Conservation (phyloP, 2,329 filamentous ascomycete genomes). For the Bipolaris zeicola region DNA sequence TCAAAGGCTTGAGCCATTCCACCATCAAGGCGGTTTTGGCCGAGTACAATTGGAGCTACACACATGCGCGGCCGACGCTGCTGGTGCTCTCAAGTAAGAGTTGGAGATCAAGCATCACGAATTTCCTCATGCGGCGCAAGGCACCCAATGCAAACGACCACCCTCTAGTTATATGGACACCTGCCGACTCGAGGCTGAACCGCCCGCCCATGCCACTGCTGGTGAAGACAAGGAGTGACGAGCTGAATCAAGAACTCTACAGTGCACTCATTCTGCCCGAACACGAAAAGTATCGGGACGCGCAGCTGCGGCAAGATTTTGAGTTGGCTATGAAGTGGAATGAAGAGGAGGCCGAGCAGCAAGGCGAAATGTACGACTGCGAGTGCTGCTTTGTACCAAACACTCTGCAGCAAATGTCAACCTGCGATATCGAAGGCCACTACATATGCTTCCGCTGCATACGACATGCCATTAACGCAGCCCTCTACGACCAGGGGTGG, state of each 20-base stretch:
- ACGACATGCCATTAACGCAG: constrained; percentile 79
- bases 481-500: constrained; percentile 93
- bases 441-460: constrained; percentile 84
- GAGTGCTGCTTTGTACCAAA: constrained; percentile 76
- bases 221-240: constrained; percentile 66
- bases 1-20: constrained; percentile 73
- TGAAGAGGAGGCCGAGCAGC: constrained; percentile 55
- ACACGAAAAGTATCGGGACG: constrained; percentile 46
- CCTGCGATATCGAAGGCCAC: constrained; percentile 72
- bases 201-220: constrained; percentile 65
- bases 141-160: constrained; percentile 59
- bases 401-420: constrained; percentile 74
- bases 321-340: constrained; percentile 54
- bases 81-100: constrained; percentile 72
- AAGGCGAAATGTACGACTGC: constrained; percentile 66
- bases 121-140: constrained; percentile 71
- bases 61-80: constrained; percentile 71
- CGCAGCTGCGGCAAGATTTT: constrained; percentile 49
- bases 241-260: constrained; percentile 58
- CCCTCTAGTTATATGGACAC: constrained; percentile 67
- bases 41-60: constrained; percentile 80
- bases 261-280: constrained; percentile 52
- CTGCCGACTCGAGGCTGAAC: constrained; percentile 59
- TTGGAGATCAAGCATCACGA: constrained; percentile 76
- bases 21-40: constrained; percentile 79